Evolutionary conservation across 2,329 filamentous ascomycete genomes (phyloP), one percentile per base, ranked within the genome.

Genomic region (Phialophora expanda): DNA sequence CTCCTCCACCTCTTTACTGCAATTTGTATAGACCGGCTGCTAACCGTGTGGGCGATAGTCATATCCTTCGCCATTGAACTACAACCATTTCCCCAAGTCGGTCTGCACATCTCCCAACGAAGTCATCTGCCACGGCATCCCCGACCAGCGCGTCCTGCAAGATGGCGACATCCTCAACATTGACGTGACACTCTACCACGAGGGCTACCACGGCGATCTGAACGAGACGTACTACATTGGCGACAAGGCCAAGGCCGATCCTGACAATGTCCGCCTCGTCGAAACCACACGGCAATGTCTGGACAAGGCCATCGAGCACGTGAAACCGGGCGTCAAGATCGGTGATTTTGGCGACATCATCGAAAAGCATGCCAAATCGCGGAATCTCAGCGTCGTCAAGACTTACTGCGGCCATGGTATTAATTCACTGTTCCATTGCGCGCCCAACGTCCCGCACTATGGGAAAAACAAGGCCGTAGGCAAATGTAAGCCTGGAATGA

Each of bases 181-280:
- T 71, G 95, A 99, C 73, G 91, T 99, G 4, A 93, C 93, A 0
- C 82, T 99, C 51, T 99, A 96, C 79, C 93, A 98, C 77, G 91
- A 89, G 67, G 95, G 95, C 61, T 98, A 94, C 81, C 95, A 99
- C 76, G 93, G 92, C 62, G 95, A 99, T 77, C 83, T 99, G 62
- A 99, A 99, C 81, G 95, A 99, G 82, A 99, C 95, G 12, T 99
- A 98, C 81, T 99, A 99, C 77, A 91, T 99, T 56, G 95, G 95
- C 64, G 90, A 96, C 73, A 92, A 90, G 75, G 91, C 95, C 50
- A 86, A 87, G 74, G 88, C 90, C 8, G 89, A 98, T 74, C 87
- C 92, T 0, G 93, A 98, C 72, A 87, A 90, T 3, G 92, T 98
- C 32, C 88, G 93, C 34, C 92, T 99, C 0, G 92, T 96, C 1